phyloP scores from a whole-genome alignment of 768 basidiomycete species.

The Lepiota brunneoincarnata region DNA sequence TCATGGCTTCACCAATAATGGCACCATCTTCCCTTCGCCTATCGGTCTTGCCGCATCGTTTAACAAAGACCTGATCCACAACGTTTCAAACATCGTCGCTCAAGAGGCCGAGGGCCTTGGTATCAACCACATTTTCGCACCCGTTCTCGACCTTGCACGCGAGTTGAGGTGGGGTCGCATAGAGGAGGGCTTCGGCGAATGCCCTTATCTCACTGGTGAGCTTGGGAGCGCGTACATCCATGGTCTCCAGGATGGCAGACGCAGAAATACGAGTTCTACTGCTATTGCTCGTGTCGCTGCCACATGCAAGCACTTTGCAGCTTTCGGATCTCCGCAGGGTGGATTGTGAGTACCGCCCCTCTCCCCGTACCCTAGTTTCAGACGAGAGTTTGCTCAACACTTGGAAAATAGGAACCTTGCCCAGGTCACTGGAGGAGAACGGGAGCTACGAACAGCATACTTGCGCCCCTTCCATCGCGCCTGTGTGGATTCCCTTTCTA shows the following conservation, averaged over 20 bases:
- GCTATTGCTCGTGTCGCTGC: slow-evolving; percentile 61
- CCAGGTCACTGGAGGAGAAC: slow-evolving; percentile 65
- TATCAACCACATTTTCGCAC: slow-evolving; percentile 61
- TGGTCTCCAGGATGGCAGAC: slow-evolving; percentile 55
- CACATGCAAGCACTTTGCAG: slow-evolving; percentile 74
- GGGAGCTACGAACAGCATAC: slow-evolving; percentile 58
- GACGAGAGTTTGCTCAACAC: neutral
- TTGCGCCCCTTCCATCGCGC: slow-evolving; percentile 64
- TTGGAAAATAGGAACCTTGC: slow-evolving; percentile 49
- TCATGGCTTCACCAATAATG: slow-evolving; percentile 69
- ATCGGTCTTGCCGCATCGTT: slow-evolving; percentile 66
- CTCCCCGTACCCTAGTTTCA: neutral
- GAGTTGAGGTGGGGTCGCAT: slow-evolving; percentile 72
- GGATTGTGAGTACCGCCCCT: slow-evolving; percentile 58
- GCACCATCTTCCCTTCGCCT: slow-evolving; percentile 69
- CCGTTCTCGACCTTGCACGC: slow-evolving; percentile 63
- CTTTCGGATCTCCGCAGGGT: slow-evolving; percentile 66
- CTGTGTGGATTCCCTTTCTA: slow-evolving; percentile 54
- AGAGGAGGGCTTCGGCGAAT: slow-evolving; percentile 68
- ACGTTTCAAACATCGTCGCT: slow-evolving; percentile 49
- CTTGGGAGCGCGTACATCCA: slow-evolving; percentile 63
- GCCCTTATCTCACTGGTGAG: slow-evolving; percentile 56
- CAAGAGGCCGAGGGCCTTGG: slow-evolving; percentile 65
- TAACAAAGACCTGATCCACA: slow-evolving; percentile 47
- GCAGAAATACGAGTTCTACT: slow-evolving; percentile 52